Conservation (phyloP, 2,329 filamentous ascomycete species). For the Septoria petroselini region DNA sequence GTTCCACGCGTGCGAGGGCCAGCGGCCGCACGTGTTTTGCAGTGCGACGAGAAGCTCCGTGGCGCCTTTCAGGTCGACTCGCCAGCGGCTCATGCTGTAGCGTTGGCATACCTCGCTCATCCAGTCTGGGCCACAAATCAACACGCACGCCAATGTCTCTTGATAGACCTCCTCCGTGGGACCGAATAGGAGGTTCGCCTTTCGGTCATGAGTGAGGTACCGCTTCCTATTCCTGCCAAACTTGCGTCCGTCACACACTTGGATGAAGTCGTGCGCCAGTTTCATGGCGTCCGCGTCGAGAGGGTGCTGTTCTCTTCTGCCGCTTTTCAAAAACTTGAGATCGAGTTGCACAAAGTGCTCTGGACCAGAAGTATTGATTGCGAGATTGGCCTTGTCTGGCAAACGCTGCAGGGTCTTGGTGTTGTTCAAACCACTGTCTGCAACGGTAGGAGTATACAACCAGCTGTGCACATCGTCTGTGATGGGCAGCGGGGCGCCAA, state of each 20-base stretch:
- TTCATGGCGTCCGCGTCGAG: constrained; percentile 27
- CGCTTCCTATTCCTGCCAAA: constrained; percentile 35
- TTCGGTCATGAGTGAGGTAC: constrained; percentile 33
- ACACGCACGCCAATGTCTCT: constrained; percentile 43
- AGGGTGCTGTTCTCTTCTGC: constrained; percentile 14
- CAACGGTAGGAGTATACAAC: constrained; percentile 36
- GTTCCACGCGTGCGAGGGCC: constrained; percentile 34
- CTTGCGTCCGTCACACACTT: constrained; percentile 34
- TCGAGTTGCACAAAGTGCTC: constrained; percentile 43
- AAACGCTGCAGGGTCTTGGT: constrained; percentile 35
- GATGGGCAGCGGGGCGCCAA: constrained; percentile 35
- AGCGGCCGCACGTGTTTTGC: constrained; percentile 37
- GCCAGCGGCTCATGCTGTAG: constrained; percentile 36
- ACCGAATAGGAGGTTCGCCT: constrained; percentile 38
- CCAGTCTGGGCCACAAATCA: constrained; percentile 43
- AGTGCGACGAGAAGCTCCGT: constrained; percentile 38
- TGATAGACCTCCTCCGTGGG: constrained; percentile 44
- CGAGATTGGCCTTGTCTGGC: constrained; percentile 21
- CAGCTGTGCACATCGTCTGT: constrained; percentile 26
- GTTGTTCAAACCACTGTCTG: constrained; percentile 37
- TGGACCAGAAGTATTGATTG: constrained; percentile 33
- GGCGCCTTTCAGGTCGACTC: constrained; percentile 33
- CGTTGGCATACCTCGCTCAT: constrained; percentile 38
- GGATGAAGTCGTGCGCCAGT: constrained; percentile 39
- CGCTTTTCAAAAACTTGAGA: constrained; percentile 41